Evolutionary conservation across 2,329 filamentous ascomycete species (phyloP).

Genomic region (Clonostachys chloroleuca): DNA sequence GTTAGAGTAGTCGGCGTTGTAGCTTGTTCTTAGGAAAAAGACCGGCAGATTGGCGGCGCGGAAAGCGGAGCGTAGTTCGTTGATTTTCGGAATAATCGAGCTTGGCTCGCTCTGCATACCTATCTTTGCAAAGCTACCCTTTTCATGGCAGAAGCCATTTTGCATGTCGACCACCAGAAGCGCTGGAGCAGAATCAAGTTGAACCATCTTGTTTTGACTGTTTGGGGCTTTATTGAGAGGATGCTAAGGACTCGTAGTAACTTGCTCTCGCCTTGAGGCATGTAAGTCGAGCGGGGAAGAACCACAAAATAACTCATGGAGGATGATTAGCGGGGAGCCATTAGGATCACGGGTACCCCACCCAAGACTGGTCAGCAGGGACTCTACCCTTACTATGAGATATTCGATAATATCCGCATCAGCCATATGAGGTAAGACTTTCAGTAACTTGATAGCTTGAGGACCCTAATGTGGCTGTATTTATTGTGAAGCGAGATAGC

Average conservation of each 20-base stretch:
- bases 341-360: no score
- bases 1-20: not conserved
- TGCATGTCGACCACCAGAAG: not conserved
- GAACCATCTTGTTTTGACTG: not conserved
- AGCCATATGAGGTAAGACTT: no score
- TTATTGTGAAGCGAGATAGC: no score
- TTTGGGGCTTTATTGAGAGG: not conserved
- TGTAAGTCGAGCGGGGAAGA: not conserved
- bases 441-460: no score
- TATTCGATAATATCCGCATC: no score
- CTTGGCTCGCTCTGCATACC: not conserved
- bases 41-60: not conserved
- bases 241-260: not conserved
- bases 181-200: not conserved
- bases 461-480: no score
- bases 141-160: not conserved
- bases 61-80: not conserved
- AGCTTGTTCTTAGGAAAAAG: not conserved
- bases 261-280: not conserved
- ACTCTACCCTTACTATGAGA: no score
- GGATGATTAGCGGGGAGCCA: not conserved
- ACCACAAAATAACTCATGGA: not conserved
- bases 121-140: not conserved
- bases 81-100: not conserved
- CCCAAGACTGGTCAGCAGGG: no score